A percentile compares a stretch with the other conserved stretches of the same genome.
phyloP scores from a whole-genome alignment of 768 basidiomycete genomes.

The Tubosaeta brunneosetosa region DNA sequence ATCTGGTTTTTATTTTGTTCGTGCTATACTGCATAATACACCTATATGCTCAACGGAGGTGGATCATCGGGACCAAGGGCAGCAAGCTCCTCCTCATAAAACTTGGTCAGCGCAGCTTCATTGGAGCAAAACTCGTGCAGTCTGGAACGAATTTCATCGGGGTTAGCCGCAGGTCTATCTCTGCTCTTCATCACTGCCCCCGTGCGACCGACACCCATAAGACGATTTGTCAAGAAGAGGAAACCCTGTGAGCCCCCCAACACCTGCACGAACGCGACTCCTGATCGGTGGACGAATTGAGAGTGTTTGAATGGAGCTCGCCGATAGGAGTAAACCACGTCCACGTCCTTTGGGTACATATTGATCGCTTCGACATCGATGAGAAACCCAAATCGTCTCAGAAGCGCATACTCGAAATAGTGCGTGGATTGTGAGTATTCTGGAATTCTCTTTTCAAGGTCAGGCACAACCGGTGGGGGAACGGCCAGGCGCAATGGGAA shows the following conservation, averaged over 20 bases:
- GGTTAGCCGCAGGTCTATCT: constrained; percentile 52
- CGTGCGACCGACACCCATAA: constrained; percentile 70
- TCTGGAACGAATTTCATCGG: constrained; percentile 56
- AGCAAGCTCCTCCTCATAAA: constrained; percentile 72
- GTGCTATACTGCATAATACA: constrained; percentile 4
- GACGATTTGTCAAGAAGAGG: constrained; percentile 83
- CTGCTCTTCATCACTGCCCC: constrained; percentile 51
- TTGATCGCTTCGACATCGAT: constrained; percentile 75
- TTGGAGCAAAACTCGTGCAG: constrained; percentile 67
- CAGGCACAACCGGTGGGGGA: constrained; percentile 65
- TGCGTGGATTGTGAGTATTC: constrained; percentile 60
- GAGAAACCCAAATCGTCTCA: constrained; percentile 76
- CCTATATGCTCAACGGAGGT: constrained; percentile 42
- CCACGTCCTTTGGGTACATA: constrained; percentile 75
- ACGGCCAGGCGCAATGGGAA: constrained; percentile 76
- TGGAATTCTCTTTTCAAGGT: constrained; percentile 62
- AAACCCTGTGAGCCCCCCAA: constrained; percentile 76
- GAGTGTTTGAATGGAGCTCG: constrained; percentile 72
- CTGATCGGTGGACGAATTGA: constrained; percentile 89
- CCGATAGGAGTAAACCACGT: constrained; percentile 88
- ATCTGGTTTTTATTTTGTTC: constrained; percentile 4
- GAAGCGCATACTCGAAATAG: constrained; percentile 79
- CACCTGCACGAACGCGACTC: constrained; percentile 87
- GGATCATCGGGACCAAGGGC: constrained; percentile 41
- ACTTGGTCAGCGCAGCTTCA: constrained; percentile 44